Evolutionary conservation across 495 filamentous ascomycete genomes (phyloP).

Genomic region (Hypoxylon lenormandii): DNA sequence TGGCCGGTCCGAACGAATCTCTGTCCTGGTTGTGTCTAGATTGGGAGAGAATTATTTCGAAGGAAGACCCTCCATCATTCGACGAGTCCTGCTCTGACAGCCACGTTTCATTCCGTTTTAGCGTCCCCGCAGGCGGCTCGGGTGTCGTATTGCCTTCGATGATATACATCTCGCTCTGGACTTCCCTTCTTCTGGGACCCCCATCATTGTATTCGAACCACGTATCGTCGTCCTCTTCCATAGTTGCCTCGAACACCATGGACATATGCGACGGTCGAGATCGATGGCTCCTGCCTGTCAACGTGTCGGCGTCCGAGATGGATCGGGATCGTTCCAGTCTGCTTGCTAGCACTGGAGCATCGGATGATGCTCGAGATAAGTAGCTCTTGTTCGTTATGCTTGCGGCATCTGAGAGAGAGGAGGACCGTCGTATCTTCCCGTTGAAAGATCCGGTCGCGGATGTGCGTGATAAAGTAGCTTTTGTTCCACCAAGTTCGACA

Average conservation of each 20-base stretch:
- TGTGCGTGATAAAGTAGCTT: slow-evolving; percentile 6
- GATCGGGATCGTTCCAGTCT: slow-evolving; percentile 28
- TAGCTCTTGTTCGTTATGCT: slow-evolving; percentile 22
- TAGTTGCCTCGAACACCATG: slow-evolving; percentile 37
- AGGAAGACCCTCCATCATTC: slow-evolving; percentile 31
- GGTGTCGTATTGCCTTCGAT: slow-evolving; percentile 40
- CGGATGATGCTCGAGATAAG: slow-evolving; percentile 29
- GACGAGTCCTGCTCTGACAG: slow-evolving; percentile 43
- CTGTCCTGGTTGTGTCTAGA: slow-evolving; percentile 6
- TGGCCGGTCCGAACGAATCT: slow-evolving; percentile 14
- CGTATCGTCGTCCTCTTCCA: slow-evolving; percentile 35
- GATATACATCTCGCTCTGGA: slow-evolving; percentile 45
- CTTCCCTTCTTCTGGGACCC: slow-evolving; percentile 18
- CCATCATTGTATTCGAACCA: slow-evolving; percentile 3
- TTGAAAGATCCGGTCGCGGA: slow-evolving; percentile 20
- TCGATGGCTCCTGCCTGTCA: slow-evolving; percentile 24
- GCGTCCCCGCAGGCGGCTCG: slow-evolving; percentile 2
- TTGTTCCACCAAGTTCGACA: slow-evolving; percentile 39
- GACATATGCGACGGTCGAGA: slow-evolving; percentile 42
- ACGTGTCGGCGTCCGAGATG: slow-evolving; percentile 31
- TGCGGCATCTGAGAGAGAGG: slow-evolving; percentile 31
- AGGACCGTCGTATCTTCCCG: slow-evolving; percentile 24
- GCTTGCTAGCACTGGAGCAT: slow-evolving; percentile 18
- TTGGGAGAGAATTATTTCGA: slow-evolving; percentile 19
- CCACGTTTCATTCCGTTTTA: slow-evolving; percentile 36